These are phyloP conservation scores for Chaetomiaceae sp. DNA, from an alignment of 2,329 filamentous ascomycete genomes.

Conservation along the genomic window DNA sequence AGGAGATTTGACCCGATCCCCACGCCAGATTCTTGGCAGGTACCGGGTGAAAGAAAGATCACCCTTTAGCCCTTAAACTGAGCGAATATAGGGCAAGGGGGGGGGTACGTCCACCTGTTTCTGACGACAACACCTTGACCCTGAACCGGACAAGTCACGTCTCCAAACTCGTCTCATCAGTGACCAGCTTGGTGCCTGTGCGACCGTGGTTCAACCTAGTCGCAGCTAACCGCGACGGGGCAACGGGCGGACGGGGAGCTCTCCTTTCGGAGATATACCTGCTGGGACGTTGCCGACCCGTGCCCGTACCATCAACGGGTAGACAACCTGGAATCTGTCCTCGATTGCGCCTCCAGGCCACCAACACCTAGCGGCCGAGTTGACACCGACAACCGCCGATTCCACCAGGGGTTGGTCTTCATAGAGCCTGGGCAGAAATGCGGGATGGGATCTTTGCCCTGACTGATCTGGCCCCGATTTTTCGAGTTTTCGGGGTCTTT, in stretches of 20 bases:
- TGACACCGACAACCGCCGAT: no score
- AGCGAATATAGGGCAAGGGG: constrained; percentile 25
- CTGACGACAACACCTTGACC: no score
- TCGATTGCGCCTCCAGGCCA: no score
- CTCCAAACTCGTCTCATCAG: background rate
- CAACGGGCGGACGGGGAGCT: background rate
- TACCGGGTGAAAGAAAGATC: constrained; percentile 13
- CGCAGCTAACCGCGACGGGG: background rate
- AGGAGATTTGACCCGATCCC: constrained; percentile 20
- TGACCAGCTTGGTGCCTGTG: background rate
- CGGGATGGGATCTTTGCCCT: no score
- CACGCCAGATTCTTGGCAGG: constrained; percentile 21
- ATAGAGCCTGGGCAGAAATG: no score
- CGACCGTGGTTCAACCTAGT: background rate
- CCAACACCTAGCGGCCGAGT: background rate
- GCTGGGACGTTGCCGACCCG: constrained; percentile 10
- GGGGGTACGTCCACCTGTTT: no score
- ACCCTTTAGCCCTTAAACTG: constrained; percentile 25
- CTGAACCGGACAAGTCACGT: no score
- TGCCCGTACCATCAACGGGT: background rate
- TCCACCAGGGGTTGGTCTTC: no score
- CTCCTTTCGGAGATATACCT: constrained; percentile 14
- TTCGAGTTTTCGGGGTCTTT: background rate
- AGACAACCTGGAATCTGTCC: no score
- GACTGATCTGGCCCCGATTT: no score